Conservation (phyloP, 108 stramenopile species). For the Nitzschia sp. region DNA sequence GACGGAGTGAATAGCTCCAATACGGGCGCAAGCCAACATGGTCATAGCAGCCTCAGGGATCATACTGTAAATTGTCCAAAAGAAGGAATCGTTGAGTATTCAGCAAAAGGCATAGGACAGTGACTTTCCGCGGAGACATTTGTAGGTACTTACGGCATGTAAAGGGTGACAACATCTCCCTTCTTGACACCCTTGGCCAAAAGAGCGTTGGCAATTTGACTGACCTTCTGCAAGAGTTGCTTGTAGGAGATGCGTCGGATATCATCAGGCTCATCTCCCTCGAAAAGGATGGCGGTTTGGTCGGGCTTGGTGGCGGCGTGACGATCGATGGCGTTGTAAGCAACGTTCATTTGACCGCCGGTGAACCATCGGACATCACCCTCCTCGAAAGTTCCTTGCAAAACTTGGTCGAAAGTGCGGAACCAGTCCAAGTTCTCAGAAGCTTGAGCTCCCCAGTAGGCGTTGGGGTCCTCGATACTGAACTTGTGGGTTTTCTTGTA, state of each 20-base stretch:
- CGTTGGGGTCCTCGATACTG: conserved; percentile 50
- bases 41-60: conserved; percentile 93
- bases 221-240: conserved; percentile 72
- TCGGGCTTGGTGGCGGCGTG: conserved; percentile 47
- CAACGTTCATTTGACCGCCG: conserved; percentile 81
- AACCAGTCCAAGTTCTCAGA: conserved; percentile 68
- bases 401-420: conserved; percentile 47
- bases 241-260: conserved; percentile 69
- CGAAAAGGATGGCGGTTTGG: conserved; percentile 65
- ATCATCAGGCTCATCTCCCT: conserved; percentile 86
- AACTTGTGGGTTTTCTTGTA: conserved; percentile 59
- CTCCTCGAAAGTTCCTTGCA: conserved; percentile 50
- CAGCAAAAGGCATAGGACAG: not conserved
- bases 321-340: conserved; percentile 88
- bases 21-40: conserved; percentile 96
- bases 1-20: conserved; percentile 96
- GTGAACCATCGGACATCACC: conserved; percentile 79
- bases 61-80: conserved; percentile 50
- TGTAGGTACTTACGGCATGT: conserved; percentile 79
- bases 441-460: conserved; percentile 70
- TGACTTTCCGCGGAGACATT: not conserved
- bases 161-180: conserved; percentile 95
- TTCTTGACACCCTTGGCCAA: conserved; percentile 71
- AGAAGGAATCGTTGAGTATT: not conserved
- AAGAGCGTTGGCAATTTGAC: conserved; percentile 91